Base-by-base conservation (phyloP, 257 asterid species). In the Salvia rosmarinus region DNA sequence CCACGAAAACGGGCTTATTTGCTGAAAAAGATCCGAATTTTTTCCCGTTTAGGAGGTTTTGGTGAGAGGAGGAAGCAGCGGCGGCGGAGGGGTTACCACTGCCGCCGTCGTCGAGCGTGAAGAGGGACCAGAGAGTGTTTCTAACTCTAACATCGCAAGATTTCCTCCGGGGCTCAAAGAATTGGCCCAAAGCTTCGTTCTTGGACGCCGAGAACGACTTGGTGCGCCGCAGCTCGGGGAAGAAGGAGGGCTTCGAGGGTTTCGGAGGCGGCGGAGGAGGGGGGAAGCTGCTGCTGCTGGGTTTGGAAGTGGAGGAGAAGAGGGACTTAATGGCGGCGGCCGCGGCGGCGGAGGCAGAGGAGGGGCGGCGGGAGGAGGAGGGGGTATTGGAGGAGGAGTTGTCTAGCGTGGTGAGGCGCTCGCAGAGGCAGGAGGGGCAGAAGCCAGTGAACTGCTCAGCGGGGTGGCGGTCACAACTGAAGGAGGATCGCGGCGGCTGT, bases 391-490 rank as follows among this genome's bases (percentile, higher is more conserved):
- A 72, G 30, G 96, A 86, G 34, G 96, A 85, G 37, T 81, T 85
- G 75, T 94, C 98, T 43, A 94, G 82, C 4, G 95, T 84, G 69
- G 91, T 88, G 77, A 94, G 96, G 44, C 99, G 97, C 66, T 94
- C 96, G 77, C 93, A 91, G 78, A 94, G 96, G 59, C 99, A 94
- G 40, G 90, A 83, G 3, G 99, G 96, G 72, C 99, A 94, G 77
- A 94, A 94, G 3, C 97, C 99, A 4, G 87, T 82, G 84, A 91
- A 94, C 75, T 89, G 85, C 84, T 94, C 97, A 57, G 71, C 62
- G 0, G 99, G 96, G 82, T 94, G 99, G 55, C 87, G 88, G 88
- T 94, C 99, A 74, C 99, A 94, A 79, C 96, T 89, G 87, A 94
- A 94, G 6, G 99, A 94, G 37, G 96, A 88, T n/a, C 97, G 87